Base-by-base conservation (phyloP, 169 alveolate species). In the Plasmodium berghei region DNA sequence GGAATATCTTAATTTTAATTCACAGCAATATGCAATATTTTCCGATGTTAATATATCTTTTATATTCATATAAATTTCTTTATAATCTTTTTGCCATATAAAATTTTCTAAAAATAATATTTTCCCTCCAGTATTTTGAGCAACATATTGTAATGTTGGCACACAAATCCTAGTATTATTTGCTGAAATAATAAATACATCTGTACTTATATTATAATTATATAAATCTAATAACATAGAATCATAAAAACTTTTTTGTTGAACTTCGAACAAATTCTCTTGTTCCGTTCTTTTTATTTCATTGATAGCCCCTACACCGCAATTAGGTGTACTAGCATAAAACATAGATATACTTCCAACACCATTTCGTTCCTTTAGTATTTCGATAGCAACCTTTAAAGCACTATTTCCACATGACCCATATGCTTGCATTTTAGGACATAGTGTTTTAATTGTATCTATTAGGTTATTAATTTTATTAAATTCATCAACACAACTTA, bases 391-490 rank as follows among this genome's bases (percentile, higher is more conserved):
- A 34, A 88, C 87, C 26, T 89, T 77, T 10, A 93, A 64, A 6
- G 96, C 96, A 62, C 88, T 71, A 64, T 88, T 92, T 14, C 93
- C 94, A 48, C 96, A 93, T n/a, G 90, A 80, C 3, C 46, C 80
- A 22, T 80, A 80, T 9, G 90, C 66, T 59, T 80, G 90, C 83
- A 80, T 66, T 1, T 56, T 66, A 14, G 61, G 26, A 46, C 72
- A 40, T 16, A 80, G 20, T 45, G 89, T 54, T 22, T 83, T 59
- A 14, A 94, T 87, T 14, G 80, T 72, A n/a, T 56, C 91, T 34
- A 88, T 86, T 4, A 83, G 34, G 40, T 71, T 87, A 42, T 71
- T 64, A 28, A 90, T 64, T 20, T 72, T 61, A 24, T 87, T 71
- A 45, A 89, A 46, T 42, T 62, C 77, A 5, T 92, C 96, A 73